Base-by-base conservation (phyloP, 129 eudicot genomes). In the Calendula officinalis region DNA sequence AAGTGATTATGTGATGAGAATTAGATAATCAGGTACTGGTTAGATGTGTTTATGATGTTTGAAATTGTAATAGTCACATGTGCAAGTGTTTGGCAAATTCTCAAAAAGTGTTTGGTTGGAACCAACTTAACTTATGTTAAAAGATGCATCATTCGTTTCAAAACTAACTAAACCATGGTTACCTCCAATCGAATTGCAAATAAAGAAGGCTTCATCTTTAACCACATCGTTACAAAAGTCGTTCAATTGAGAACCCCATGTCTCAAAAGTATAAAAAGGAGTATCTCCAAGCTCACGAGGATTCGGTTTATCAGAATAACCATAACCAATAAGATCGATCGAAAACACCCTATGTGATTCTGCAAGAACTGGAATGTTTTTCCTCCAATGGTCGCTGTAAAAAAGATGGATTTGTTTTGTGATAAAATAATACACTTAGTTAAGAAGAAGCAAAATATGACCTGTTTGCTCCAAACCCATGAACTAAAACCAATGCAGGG, bases 381-480 rank as follows among this genome's bases (percentile, higher is more conserved):
- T 92, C 85, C 96, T 81, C 98, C 98, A 92, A 61, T 92, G 98
- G 51, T 88, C 98, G 77, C 98, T 91, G 84, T 53, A 35, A 13
- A 66, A 55, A 42, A 14, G 36, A 54, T 67, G 15, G 36, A 54
- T 67, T 42, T 56, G 42, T 30, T 67, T 53, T 32, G 63, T 55
- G 56, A 22, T 70, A 39, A 50, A 73, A 64, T 2, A 22, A 22
- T 32, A 82, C 66, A 67, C 59, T 54, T 70, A 14, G 85, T 85
- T 73, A 81, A 78, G 36, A 68, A 68, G 78, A 86, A 57, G 81
- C 75, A 71, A 79, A 85, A 78, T 80, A 76, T 81, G 85, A 84
- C 98, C 98, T 92, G 98, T 92, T 92, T 74, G 98, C 98, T 77
- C 98, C 98, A 70, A 92, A 92, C 52, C 98, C 98, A 73, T 92